Conservation (phyloP, 306 rosid genomes). For the Malus sieversii region DNA sequence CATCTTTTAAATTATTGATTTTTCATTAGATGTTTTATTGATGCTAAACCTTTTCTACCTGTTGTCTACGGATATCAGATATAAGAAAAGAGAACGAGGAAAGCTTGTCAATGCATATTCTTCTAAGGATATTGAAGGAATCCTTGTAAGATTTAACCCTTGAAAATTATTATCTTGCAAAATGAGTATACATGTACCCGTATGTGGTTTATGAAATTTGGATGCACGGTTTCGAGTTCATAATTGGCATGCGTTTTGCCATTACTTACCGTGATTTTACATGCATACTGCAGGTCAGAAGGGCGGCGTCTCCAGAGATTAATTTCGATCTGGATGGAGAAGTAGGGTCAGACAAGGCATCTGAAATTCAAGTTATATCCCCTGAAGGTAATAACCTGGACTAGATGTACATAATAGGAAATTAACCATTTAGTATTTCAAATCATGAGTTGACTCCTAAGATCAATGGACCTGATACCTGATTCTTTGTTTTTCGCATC, state of each 20-base stretch:
- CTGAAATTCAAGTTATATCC: slow-evolving; percentile 26
- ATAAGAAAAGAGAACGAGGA: slow-evolving; percentile 81
- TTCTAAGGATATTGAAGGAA: slow-evolving; percentile 83
- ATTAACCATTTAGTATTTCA: neutral
- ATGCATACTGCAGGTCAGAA: slow-evolving; percentile 53
- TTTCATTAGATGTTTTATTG: neutral
- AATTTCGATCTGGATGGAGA: slow-evolving; percentile 31
- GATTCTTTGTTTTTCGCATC: neutral
- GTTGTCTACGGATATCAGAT: slow-evolving; percentile 35
- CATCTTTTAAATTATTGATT: neutral
- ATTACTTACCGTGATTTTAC: slow-evolving; percentile 11
- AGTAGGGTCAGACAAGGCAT: slow-evolving; percentile 28
- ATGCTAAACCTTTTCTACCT: neutral
- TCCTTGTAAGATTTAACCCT: slow-evolving; percentile 53
- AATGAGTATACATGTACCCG: neutral
- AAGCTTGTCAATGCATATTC: slow-evolving; percentile 84
- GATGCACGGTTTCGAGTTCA: neutral
- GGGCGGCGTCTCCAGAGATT: slow-evolving; percentile 26
- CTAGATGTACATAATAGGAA: neutral
- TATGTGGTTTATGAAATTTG: neutral
- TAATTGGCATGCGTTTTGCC: slow-evolving; percentile 2
- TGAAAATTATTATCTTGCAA: neutral
- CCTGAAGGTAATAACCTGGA: slow-evolving; percentile 41
- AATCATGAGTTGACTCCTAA: neutral
- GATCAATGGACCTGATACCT: neutral